These are phyloP conservation scores for Cardamine resedifolia DNA, from an alignment of 345 rosid genomes.

Conservation along the genomic window DNA sequence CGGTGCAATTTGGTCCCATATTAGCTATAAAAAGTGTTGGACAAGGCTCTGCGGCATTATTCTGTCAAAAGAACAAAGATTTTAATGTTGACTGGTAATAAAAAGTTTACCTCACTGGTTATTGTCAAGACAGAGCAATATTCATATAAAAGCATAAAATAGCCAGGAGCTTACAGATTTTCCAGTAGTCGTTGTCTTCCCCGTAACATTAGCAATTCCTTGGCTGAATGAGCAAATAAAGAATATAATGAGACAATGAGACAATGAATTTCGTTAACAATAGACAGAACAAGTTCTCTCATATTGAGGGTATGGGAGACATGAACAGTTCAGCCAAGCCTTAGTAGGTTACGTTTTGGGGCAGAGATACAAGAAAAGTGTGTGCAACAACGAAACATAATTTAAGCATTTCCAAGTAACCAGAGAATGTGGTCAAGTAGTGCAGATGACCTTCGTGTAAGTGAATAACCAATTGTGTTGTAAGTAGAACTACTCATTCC, in stretches of 20 bases:
- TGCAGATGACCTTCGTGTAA: constrained; percentile 96
- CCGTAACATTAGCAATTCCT: constrained; percentile 47
- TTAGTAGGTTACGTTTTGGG: constrained; percentile 10
- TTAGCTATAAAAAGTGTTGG: constrained; percentile 89
- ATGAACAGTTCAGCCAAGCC: constrained; percentile 42
- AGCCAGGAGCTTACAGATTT: constrained; percentile 48
- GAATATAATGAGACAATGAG: constrained; percentile 24
- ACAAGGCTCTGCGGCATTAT: constrained; percentile 58
- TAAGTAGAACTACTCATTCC: constrained; percentile 87
- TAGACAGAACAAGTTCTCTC: constrained; percentile 32
- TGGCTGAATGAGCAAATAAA: constrained; percentile 46
- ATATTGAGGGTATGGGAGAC: constrained; percentile 37
- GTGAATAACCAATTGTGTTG: constrained; percentile 88
- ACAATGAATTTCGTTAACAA: background rate
- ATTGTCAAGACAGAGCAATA: background rate
- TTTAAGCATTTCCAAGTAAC: constrained; percentile 43
- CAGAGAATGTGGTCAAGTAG: constrained; percentile 64
- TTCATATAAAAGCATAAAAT: background rate
- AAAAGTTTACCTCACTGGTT: background rate
- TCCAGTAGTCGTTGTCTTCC: constrained; percentile 41
- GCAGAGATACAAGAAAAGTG: constrained; percentile 27
- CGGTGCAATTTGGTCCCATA: constrained; percentile 78
- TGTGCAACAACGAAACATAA: constrained; percentile 41
- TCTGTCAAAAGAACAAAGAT: constrained; percentile 42
- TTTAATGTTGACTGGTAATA: background rate